These are phyloP conservation scores for Chlorella sp. DNA, from an alignment of 139 green algal genomes.

Conservation along the genomic window DNA sequence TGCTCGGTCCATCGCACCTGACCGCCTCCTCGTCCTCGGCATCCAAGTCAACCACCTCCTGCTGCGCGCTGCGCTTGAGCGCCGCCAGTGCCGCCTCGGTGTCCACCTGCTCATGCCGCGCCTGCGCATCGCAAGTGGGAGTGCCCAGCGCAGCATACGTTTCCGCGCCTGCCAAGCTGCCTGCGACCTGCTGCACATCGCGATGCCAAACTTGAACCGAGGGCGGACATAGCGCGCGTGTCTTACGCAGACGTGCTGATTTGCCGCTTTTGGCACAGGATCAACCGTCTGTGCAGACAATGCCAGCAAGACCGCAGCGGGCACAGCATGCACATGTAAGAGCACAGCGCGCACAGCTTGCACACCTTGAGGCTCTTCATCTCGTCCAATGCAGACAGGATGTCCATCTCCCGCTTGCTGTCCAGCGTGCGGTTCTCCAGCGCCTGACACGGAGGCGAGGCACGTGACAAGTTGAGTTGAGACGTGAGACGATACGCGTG, in stretches of 20 bases:
- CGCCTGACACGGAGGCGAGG: constrained; percentile 29
- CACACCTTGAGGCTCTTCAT: constrained; percentile 78
- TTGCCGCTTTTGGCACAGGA: too few relatives aligned
- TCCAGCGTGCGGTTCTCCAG: constrained; percentile 96
- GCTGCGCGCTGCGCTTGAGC: constrained; percentile 27
- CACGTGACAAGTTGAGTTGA: too few relatives aligned
- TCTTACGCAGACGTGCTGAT: too few relatives aligned
- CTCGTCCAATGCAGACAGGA: constrained; percentile 94
- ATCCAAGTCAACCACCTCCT: constrained; percentile 51
- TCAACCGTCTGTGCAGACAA: too few relatives aligned
- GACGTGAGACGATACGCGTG: not conserved
- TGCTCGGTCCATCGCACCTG: not conserved
- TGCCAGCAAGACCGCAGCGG: too few relatives aligned
- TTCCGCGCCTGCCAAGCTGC: too few relatives aligned
- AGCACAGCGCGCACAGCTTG: not conserved
- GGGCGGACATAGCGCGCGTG: too few relatives aligned
- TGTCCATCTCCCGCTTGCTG: constrained; percentile 96
- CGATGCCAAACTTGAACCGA: too few relatives aligned
- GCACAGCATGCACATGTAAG: too few relatives aligned
- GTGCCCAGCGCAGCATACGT: too few relatives aligned
- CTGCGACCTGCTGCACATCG: too few relatives aligned
- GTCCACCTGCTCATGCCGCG: constrained; percentile 41
- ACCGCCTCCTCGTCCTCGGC: constrained; percentile 75
- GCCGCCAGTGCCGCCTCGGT: constrained; percentile 29
- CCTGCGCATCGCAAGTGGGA: not conserved